Percentiles rank a stretch among this genome's conserved stretches.
phyloP scores from a whole-genome alignment of 768 basidiomycete genomes.

The Tricholomella constricta region DNA sequence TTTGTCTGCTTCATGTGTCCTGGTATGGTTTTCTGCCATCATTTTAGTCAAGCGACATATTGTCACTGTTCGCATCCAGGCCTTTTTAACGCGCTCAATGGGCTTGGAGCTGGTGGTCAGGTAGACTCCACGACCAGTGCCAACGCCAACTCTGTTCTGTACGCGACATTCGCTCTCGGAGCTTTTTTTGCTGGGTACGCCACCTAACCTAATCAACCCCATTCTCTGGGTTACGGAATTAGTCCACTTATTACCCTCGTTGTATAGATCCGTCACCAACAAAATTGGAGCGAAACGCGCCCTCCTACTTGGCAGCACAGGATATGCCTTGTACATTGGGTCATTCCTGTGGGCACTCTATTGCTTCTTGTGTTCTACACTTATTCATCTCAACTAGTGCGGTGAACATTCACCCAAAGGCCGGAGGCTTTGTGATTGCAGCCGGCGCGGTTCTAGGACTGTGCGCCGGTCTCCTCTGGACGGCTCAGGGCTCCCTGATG shows the following conservation, averaged over 20 bases:
- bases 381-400: slow-evolving; percentile 39
- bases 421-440: slow-evolving; percentile 65
- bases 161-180: slow-evolving; percentile 59
- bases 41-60: background rate
- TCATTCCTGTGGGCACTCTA: slow-evolving; percentile 60
- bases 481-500: slow-evolving; percentile 85
- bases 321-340: slow-evolving; percentile 77
- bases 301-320: slow-evolving; percentile 70
- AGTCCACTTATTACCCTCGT: background rate
- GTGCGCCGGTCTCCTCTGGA: slow-evolving; percentile 75
- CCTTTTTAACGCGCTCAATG: slow-evolving; percentile 63
- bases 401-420: slow-evolving; percentile 66
- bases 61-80: slow-evolving; percentile 35
- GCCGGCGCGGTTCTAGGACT: slow-evolving; percentile 75
- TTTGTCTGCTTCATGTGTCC: slow-evolving; percentile 56
- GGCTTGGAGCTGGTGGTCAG: slow-evolving; percentile 65
- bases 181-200: slow-evolving; percentile 71
- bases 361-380: background rate
- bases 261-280: slow-evolving; percentile 72
- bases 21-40: slow-evolving; percentile 33
- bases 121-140: slow-evolving; percentile 53
- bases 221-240: background rate
- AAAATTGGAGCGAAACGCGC: slow-evolving; percentile 76
- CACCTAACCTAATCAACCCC: background rate
- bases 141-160: slow-evolving; percentile 59